These are phyloP conservation scores for Chlamydomonas asymmetrica DNA, from an alignment of 139 green algal genomes.

Conservation along the genomic window DNA sequence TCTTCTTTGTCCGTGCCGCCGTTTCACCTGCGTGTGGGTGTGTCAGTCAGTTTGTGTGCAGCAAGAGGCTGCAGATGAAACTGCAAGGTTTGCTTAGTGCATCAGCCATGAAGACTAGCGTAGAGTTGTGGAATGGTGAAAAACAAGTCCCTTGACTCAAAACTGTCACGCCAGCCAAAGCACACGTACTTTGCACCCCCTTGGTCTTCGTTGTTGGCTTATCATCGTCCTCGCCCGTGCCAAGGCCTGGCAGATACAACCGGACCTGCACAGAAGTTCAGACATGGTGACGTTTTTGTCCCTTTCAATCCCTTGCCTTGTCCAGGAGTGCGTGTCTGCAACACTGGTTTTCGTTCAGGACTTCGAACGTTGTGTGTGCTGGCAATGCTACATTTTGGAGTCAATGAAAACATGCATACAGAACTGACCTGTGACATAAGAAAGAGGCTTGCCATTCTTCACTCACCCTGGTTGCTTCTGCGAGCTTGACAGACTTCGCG, in stretches of 20 bases:
- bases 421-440: background rate
- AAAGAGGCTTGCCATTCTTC: background rate
- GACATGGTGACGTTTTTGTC: background rate
- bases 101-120: too few relatives aligned
- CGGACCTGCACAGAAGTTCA: slow-evolving; percentile 6
- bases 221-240: background rate
- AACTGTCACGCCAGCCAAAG: too few relatives aligned
- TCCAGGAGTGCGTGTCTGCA: background rate
- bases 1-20: too few relatives aligned
- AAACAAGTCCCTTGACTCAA: too few relatives aligned
- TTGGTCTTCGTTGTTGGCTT: too few relatives aligned
- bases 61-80: too few relatives aligned
- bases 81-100: too few relatives aligned
- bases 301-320: background rate
- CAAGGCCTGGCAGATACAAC: slow-evolving; percentile 28
- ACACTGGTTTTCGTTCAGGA: background rate
- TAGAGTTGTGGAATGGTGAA: too few relatives aligned
- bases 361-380: background rate
- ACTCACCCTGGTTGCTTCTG: slow-evolving; percentile 28
- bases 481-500: slow-evolving; percentile 19
- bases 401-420: background rate
- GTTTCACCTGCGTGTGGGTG: too few relatives aligned
- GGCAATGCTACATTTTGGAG: background rate
- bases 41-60: too few relatives aligned
- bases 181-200: too few relatives aligned